These are phyloP conservation scores for Mrakia hoshinonis DNA, from an alignment of 768 basidiomycete genomes.

Conservation along the genomic window DNA sequence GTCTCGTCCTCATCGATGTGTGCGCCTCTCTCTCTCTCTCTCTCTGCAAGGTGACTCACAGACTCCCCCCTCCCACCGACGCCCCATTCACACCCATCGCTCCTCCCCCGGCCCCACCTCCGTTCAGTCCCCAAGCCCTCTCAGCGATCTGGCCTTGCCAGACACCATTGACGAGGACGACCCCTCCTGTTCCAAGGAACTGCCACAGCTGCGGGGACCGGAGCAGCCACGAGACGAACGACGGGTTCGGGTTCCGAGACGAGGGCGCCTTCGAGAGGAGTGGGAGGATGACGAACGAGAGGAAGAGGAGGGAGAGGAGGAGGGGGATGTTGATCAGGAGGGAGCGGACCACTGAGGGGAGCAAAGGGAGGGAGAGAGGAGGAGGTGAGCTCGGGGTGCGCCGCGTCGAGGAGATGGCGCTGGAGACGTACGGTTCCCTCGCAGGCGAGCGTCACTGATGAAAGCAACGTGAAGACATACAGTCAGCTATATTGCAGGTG, in stretches of 20 bases:
- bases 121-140: constrained; percentile 11
- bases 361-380: constrained; percentile 13
- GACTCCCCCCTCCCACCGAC: background rate
- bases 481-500: background rate
- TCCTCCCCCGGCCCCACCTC: background rate
- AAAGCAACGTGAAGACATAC: background rate
- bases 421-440: constrained; percentile 28
- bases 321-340: constrained; percentile 39
- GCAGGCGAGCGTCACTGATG: constrained; percentile 38
- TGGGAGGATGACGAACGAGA: constrained; percentile 37
- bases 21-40: too few relatives aligned
- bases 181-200: constrained; percentile 9
- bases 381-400: background rate
- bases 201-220: constrained; percentile 27
- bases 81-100: constrained; percentile 8
- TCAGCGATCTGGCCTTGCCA: constrained; percentile 24
- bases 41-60: too few relatives aligned
- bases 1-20: too few relatives aligned
- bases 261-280: constrained; percentile 30
- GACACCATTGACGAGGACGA: constrained; percentile 21
- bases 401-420: background rate
- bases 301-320: constrained; percentile 37
- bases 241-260: constrained; percentile 30
- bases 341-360: background rate
- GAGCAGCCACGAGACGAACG: constrained; percentile 38